Percentiles rank a stretch among this genome's conserved stretches.
Conservation (phyloP, 2,329 filamentous ascomycete species). For the Huntiella abstrusa region DNA sequence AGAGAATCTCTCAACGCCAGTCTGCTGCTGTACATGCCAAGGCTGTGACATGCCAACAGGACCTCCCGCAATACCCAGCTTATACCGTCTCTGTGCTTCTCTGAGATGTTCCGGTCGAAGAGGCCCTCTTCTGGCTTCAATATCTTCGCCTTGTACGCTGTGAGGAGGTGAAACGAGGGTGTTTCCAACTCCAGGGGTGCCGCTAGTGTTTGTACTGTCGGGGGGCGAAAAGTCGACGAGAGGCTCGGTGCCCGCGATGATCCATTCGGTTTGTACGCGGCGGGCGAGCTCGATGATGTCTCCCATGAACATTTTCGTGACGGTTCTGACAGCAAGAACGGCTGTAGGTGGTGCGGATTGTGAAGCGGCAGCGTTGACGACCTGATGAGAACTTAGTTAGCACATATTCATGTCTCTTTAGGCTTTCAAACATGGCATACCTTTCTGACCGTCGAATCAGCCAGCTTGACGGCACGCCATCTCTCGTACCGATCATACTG, state of each 20-base stretch:
- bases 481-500: slow-evolving; percentile 53
- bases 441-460: slow-evolving; percentile 48
- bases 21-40: slow-evolving; percentile 42
- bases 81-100: slow-evolving; percentile 54
- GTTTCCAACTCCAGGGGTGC: slow-evolving; percentile 12
- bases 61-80: slow-evolving; percentile 40
- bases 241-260: slow-evolving; percentile 35
- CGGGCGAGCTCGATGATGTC: slow-evolving; percentile 57
- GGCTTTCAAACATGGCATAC: slow-evolving; percentile 22
- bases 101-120: slow-evolving; percentile 56
- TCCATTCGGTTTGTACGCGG: slow-evolving; percentile 53
- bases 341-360: slow-evolving; percentile 59
- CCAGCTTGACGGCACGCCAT: slow-evolving; percentile 50
- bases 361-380: slow-evolving; percentile 64
- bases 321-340: slow-evolving; percentile 55
- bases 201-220: slow-evolving; percentile 16
- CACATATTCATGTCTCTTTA: neutral
- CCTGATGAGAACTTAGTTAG: slow-evolving; percentile 21
- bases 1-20: slow-evolving; percentile 40
- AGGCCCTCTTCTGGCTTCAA: slow-evolving; percentile 28
- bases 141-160: neutral
- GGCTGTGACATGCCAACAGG: slow-evolving; percentile 40
- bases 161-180: neutral
- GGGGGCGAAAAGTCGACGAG: slow-evolving; percentile 33
- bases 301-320: slow-evolving; percentile 59